Base-by-base conservation (phyloP, 345 rosid genomes). In the Sisymbrium altissimum region DNA sequence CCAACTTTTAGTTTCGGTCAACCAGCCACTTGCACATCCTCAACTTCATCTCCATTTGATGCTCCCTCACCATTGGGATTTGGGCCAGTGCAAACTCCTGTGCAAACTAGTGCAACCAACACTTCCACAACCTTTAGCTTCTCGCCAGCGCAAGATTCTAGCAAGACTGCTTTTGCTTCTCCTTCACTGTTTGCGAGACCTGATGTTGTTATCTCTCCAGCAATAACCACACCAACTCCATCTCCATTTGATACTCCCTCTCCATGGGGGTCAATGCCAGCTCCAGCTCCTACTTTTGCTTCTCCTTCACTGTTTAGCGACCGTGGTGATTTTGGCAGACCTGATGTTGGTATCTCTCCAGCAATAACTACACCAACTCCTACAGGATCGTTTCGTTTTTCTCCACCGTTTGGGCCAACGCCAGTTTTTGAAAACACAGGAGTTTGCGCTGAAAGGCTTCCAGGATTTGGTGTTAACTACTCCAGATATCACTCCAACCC, bases 391-490 rank as follows among this genome's bases (percentile, higher is more conserved):
- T 32, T 32, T 32, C 1, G 7, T 32, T 5, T 5, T 5, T 5
- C 35, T 32, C 7, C 5, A 23, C 25, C 25, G 25, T 23, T 23
- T 23, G 25, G 25, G 25, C 25, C 25, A 23, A 23, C 25, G 25
- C 25, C 1, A 23, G 25, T 1, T 32, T 32, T 32, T 32, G 32
- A 29, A 29, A 29, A 29, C 3, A 0, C 33, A 30, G 33, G 33
- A 30, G 6, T 5, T 30, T 30, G 33, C 6, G 33, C 6, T 30
- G 6, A 5, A 30, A 4, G 33, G 33, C 2, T 7, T 2, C 48
- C 58, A 4, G 58, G 58, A 45, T 70, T 46, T 59, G 66, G 74
- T 70, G 49, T 10, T 46, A 4, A 18, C 46, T 58, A 58, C 46
- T 35, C 66, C n/a, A 44, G 58, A 35, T 6, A 27, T 58, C 25